phyloP scores from a whole-genome alignment of 345 rosid species.

The Pelargonium nanum region DNA sequence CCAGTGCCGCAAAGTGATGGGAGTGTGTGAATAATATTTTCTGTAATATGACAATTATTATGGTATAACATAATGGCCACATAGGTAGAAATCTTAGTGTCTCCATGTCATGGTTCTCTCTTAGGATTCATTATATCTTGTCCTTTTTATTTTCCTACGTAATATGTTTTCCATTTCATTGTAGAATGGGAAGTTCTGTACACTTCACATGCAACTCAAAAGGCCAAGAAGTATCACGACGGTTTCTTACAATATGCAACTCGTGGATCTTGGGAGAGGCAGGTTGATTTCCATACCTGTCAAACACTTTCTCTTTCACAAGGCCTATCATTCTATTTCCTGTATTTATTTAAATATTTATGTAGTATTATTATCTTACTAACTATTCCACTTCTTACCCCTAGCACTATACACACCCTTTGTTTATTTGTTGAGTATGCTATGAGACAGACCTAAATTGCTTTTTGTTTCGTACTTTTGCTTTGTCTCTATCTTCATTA shows the following conservation, averaged over 20 bases:
- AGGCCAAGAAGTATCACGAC: slow-evolving; percentile 60
- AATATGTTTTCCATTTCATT: neutral
- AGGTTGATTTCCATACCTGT: slow-evolving; percentile 26
- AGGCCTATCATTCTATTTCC: slow-evolving; percentile 4
- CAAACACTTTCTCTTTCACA: slow-evolving; percentile 3
- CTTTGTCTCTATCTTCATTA: slow-evolving; percentile 7
- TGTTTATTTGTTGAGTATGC: neutral
- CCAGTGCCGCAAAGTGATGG: neutral
- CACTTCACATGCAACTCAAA: slow-evolving; percentile 48
- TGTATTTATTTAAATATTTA: neutral
- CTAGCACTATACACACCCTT: neutral
- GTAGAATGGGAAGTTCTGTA: slow-evolving; percentile 57
- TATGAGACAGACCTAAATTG: neutral
- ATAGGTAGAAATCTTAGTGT: neutral
- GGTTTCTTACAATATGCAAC: slow-evolving; percentile 31
- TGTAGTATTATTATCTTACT: neutral
- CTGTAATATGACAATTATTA: neutral
- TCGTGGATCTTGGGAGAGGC: slow-evolving; percentile 28
- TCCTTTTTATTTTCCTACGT: neutral
- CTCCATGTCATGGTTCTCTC: neutral
- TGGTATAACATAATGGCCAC: neutral
- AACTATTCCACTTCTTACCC: slow-evolving; percentile 1
- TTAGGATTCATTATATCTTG: neutral
- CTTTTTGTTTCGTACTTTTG: slow-evolving; percentile 2
- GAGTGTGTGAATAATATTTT: too few relatives aligned